Conservation (phyloP, 2,329 filamentous ascomycete genomes). For the Exophiala viscosa region DNA sequence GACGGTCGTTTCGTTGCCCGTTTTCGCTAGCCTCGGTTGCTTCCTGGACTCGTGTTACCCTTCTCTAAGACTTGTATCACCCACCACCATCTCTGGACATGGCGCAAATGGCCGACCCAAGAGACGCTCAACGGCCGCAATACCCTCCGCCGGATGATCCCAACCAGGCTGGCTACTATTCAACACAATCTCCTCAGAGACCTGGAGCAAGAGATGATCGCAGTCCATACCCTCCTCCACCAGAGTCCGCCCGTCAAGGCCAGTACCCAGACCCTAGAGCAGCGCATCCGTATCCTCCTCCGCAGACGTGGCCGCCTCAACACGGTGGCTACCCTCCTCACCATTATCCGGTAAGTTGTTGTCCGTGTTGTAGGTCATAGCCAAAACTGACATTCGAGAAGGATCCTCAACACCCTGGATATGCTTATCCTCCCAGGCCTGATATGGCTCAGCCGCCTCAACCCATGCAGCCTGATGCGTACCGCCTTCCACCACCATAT, state of each 20-base stretch:
- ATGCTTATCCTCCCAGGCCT: constrained; percentile 36
- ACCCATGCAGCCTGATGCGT: constrained; percentile 36
- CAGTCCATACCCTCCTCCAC: constrained; percentile 25
- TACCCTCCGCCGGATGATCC: constrained; percentile 26
- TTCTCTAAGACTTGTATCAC: constrained; percentile 17
- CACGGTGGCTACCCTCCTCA: constrained; percentile 28
- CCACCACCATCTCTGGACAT: constrained; percentile 22
- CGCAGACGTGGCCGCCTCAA: constrained; percentile 32
- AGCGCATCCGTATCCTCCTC: constrained; percentile 32
- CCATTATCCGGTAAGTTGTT: constrained; percentile 38
- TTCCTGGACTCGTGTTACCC: constrained; percentile 25
- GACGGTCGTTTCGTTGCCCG: constrained; percentile 24
- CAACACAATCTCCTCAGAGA: constrained; percentile 23
- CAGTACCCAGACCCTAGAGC: constrained; percentile 44
- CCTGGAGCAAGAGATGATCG: constrained; percentile 23
- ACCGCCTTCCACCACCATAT: constrained; percentile 43
- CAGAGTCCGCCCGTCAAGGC: constrained; percentile 43
- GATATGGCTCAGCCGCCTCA: constrained; percentile 39
- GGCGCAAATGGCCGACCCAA: constrained; percentile 28
- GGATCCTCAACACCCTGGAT: constrained; percentile 28
- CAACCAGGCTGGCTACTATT: constrained; percentile 23
- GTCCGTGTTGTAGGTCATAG: neutral
- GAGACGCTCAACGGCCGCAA: constrained; percentile 22
- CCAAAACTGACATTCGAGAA: constrained; percentile 14
- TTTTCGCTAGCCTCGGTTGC: constrained; percentile 25